These are phyloP conservation scores for Daldinia caldariorum DNA, from an alignment of 495 filamentous ascomycete species.

Conservation along the genomic window DNA sequence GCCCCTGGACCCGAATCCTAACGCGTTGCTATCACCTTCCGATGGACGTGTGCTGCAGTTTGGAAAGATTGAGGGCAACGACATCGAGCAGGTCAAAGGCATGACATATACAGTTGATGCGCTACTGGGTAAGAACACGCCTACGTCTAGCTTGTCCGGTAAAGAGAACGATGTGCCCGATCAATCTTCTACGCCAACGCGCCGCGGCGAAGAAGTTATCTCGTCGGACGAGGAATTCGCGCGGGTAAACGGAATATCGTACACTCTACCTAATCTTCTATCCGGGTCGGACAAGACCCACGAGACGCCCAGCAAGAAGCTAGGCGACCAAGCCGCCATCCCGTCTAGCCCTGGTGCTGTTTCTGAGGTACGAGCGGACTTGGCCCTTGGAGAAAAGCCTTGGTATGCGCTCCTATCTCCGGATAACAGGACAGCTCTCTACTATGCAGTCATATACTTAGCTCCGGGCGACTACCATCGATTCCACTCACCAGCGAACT, in stretches of 20 bases:
- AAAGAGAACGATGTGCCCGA: slow-evolving; percentile 25
- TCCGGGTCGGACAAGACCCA: slow-evolving; percentile 64
- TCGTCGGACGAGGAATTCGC: slow-evolving; percentile 90
- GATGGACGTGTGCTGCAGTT: slow-evolving; percentile 93
- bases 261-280: slow-evolving; percentile 88
- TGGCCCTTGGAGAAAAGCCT: slow-evolving; percentile 76
- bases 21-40: slow-evolving; percentile 82
- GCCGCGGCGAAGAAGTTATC: slow-evolving; percentile 70
- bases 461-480: slow-evolving; percentile 98
- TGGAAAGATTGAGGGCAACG: slow-evolving; percentile 86
- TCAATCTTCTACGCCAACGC: slow-evolving; percentile 34
- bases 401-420: slow-evolving; percentile 76
- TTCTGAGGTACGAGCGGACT: slow-evolving; percentile 82
- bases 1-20: slow-evolving; percentile 83
- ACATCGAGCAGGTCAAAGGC: slow-evolving; percentile 99
- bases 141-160: slow-evolving; percentile 54
- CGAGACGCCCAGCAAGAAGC: slow-evolving; percentile 54
- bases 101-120: slow-evolving; percentile 98
- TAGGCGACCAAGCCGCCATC: slow-evolving; percentile 60
- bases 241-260: slow-evolving; percentile 93
- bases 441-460: slow-evolving; percentile 97
- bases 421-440: slow-evolving; percentile 73
- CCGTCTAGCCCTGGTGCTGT: slow-evolving; percentile 73
- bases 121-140: slow-evolving; percentile 74
- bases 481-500: slow-evolving; percentile 92